phyloP scores from a whole-genome alignment of 352 stramenopile genomes.

The Phytopythium sindhum region DNA sequence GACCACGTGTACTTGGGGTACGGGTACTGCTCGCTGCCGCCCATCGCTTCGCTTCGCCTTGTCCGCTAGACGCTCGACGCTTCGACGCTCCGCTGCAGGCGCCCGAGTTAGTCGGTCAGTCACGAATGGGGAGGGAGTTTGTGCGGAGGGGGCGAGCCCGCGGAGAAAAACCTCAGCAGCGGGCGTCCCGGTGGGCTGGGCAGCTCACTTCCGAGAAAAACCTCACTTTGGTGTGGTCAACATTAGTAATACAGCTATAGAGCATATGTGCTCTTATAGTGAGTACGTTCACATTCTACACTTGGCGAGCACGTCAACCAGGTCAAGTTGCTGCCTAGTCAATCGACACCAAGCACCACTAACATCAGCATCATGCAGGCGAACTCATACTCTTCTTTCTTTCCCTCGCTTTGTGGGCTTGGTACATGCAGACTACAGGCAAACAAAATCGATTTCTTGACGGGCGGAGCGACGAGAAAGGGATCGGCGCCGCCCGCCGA shows the following conservation, averaged over 20 bases:
- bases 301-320: not conserved
- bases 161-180: not conserved
- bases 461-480: not conserved
- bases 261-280: not conserved
- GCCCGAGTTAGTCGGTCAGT: not conserved
- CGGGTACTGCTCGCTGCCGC: slow-evolving; percentile 78
- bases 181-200: not conserved
- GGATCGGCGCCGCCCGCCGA: not conserved
- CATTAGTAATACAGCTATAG: not conserved
- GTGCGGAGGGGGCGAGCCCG: not conserved
- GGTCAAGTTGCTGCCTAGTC: too few species aligned
- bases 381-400: not conserved
- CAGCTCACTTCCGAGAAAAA: too few species aligned
- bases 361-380: not conserved
- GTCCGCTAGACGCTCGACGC: slow-evolving; percentile 7
- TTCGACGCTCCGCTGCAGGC: not conserved
- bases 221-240: not conserved
- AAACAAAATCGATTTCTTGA: not conserved
- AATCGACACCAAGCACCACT: not conserved
- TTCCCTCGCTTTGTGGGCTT: not conserved
- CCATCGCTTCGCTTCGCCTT: slow-evolving; percentile 35
- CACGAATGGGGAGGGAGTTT: not conserved
- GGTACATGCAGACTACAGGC: not conserved
- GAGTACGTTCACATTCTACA: not conserved
- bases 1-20: slow-evolving; percentile 88